Evolutionary conservation across 345 rosid species (phyloP).

Genomic region (Luvunga scandens): DNA sequence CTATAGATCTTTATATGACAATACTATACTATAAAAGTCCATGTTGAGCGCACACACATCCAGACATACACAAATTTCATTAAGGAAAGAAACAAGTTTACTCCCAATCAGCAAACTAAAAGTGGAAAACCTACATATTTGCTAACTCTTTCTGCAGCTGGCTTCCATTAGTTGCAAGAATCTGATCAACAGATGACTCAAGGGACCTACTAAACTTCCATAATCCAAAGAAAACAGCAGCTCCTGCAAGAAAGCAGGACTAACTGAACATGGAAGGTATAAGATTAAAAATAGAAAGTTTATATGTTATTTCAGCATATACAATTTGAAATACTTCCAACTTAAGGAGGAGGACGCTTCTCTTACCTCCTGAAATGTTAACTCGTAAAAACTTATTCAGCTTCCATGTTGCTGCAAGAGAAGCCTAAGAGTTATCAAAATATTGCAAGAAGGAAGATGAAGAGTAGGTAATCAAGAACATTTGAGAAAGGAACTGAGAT

Average conservation of each 20-base stretch:
- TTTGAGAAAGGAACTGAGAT: not conserved
- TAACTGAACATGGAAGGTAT: not conserved
- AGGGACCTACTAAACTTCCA: slow-evolving; percentile 36
- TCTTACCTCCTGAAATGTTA: slow-evolving; percentile 33
- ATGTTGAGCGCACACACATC: not conserved
- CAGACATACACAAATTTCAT: not conserved
- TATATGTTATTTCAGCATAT: not conserved
- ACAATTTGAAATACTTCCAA: not conserved
- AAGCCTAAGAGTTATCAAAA: slow-evolving; percentile 15
- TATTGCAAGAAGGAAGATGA: not conserved
- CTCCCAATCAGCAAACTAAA: slow-evolving; percentile 10
- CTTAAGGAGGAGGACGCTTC: not conserved
- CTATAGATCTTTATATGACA: not conserved
- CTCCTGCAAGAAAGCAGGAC: slow-evolving; percentile 32
- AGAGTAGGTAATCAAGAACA: not conserved
- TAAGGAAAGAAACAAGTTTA: not conserved
- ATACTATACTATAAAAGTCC: not conserved
- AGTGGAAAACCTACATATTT: slow-evolving; percentile 50
- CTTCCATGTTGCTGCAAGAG: slow-evolving; percentile 44
- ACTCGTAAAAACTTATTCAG: slow-evolving; percentile 19
- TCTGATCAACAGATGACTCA: slow-evolving; percentile 47
- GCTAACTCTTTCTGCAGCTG: slow-evolving; percentile 68
- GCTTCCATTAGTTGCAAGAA: slow-evolving; percentile 64
- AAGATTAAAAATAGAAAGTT: not conserved
- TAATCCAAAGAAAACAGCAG: slow-evolving; percentile 34